Conservation (phyloP, 2,329 filamentous ascomycete genomes). For the Orbilia ellipsospora region DNA sequence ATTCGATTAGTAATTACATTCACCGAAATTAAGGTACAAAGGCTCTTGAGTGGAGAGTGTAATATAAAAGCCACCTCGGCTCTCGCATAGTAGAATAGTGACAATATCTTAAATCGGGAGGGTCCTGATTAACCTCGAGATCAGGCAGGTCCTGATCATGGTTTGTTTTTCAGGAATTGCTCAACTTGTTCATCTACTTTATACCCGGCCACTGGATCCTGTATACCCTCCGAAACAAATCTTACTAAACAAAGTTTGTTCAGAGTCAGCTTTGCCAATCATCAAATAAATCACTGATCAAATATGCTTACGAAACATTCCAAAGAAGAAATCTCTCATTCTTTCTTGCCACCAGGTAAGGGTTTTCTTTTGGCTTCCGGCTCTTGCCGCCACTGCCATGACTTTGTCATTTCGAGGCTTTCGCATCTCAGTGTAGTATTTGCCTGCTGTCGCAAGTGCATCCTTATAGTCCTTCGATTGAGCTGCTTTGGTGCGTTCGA, state of each 20-base stretch:
- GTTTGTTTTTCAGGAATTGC: conserved; percentile 31
- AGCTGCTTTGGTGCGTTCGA: conserved; percentile 32
- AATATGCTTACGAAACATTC: conserved; percentile 31
- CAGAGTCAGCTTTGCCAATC: neutral
- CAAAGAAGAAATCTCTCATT: conserved; percentile 48
- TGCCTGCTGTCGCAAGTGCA: conserved; percentile 29
- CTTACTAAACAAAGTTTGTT: conserved; percentile 17
- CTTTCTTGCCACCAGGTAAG: conserved; percentile 49
- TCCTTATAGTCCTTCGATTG: conserved; percentile 33
- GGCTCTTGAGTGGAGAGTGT: no score
- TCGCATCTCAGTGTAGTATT: conserved; percentile 49
- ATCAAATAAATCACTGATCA: neutral
- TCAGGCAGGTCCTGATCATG: neutral
- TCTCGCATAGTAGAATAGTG: no score
- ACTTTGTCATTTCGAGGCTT: conserved; percentile 51
- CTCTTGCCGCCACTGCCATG: conserved; percentile 41
- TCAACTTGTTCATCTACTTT: conserved; percentile 50
- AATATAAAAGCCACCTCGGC: no score
- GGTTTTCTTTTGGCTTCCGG: conserved; percentile 38
- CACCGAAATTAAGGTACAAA: no score
- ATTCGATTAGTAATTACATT: no score
- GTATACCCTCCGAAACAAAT: conserved; percentile 36
- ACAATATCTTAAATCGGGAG: no score
- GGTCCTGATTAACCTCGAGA: no score
- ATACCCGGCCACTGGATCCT: conserved; percentile 37